Evolutionary conservation across 805 yeast genomes (phyloP), one percentile per base, ranked within the genome.

Genomic region (Tetrapisispora nanseiensis): DNA sequence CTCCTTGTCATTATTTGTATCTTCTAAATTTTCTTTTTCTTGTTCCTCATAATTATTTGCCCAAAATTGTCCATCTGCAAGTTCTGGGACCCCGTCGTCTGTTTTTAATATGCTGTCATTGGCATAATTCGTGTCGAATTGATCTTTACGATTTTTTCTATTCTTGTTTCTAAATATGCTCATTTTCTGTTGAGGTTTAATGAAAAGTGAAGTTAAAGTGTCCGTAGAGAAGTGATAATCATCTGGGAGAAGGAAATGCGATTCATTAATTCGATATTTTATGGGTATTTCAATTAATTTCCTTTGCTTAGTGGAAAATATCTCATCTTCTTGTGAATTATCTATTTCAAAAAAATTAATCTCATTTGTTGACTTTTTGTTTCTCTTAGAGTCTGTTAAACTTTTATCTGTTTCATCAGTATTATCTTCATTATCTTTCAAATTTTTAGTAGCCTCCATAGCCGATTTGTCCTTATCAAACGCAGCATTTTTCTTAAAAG

Each of bases 211-310:
- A 8, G 83, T 74, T 43, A 90, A 70, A 44, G 76, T 72, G 39
- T 75, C 75, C 0, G 95, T 78, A 6, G 81, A 74, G 60, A 83
- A 86, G 47, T 74, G 79, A 47, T 75, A 68, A 58, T 86, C 95
- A 49, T 78, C 80, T 0, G 95, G 95, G 7, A 86, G 63, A 34
- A 77, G 56, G 51, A 75, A 72, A 38, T 67, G 67, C 29, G 69
- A 59, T 3, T 64, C 65, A 4, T 72, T 64, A 11, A 56, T 55
- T 56, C 71, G 57, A 36, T 66, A 65, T 5, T 67, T 56, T 40
- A 66, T 62, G 3, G 79, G 70, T 28, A 75, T 48, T 34, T 66
- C 67, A 20, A 72, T 61, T 11, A 33, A 34, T 3, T 67, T 48
- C 8, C 51, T 39, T 38, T 51, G 62, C 11, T 69, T 67, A 13